Conservation (phyloP, 2,329 filamentous ascomycete genomes). For the Dothistroma pini region DNA sequence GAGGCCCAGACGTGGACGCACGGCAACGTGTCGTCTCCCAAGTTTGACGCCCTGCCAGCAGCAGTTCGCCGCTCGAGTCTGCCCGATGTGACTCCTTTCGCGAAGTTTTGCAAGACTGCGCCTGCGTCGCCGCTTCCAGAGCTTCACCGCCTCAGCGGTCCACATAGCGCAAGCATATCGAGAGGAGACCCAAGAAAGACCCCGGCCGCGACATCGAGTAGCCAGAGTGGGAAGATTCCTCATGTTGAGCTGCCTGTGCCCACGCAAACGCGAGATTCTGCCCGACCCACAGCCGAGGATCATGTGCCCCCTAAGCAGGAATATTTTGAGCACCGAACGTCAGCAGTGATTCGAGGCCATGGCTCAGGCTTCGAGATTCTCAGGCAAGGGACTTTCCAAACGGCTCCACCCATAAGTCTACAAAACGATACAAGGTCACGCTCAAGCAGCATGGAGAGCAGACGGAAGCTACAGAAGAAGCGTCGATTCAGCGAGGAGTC, state of each 20-base stretch:
- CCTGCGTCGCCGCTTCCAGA: slow-evolving; percentile 22
- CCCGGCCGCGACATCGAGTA: neutral
- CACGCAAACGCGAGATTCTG: neutral
- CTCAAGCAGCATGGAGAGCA: slow-evolving; percentile 23
- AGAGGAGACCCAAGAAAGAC: neutral
- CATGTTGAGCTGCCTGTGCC: neutral
- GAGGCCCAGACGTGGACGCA: slow-evolving; percentile 2
- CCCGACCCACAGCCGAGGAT: neutral
- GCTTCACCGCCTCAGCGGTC: neutral
- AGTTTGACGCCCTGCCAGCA: slow-evolving; percentile 26
- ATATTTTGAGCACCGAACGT: slow-evolving; percentile 27
- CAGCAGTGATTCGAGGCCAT: slow-evolving; percentile 31
- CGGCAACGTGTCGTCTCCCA: slow-evolving; percentile 16
- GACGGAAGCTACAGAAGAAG: slow-evolving; percentile 34
- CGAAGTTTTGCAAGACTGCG: slow-evolving; percentile 31
- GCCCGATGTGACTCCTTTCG: slow-evolving; percentile 33
- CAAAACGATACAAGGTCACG: slow-evolving; percentile 24
- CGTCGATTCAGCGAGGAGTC: slow-evolving; percentile 24
- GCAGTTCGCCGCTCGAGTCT: slow-evolving; percentile 29
- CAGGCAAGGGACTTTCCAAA: slow-evolving; percentile 31
- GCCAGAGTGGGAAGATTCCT: neutral
- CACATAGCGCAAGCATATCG: neutral
- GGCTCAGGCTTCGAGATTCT: slow-evolving; percentile 37
- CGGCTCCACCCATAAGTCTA: slow-evolving; percentile 30
- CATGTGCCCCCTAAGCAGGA: slow-evolving; percentile 1